Evolutionary conservation across 768 basidiomycete species (phyloP), one percentile per base, ranked within the genome.

Genomic region (Mycena rosella): DNA sequence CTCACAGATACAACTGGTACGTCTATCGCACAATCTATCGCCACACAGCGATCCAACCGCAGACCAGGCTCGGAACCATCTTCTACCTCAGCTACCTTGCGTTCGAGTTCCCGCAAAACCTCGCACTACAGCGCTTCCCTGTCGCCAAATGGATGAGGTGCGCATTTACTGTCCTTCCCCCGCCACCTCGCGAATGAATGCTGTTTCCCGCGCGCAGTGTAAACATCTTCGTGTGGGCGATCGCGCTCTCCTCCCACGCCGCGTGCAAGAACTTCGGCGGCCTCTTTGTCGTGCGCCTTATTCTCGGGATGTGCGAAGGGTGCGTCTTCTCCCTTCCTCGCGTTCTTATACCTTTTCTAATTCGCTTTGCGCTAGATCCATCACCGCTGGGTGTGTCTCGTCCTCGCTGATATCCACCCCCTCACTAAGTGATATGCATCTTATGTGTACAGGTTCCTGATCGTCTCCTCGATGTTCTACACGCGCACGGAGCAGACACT

Each of bases 111-210:
- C 92, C 91, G 82, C 84, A 94, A 75, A 93, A 91, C 70, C 79
- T 92, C 48, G 92, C 91, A 3, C 81, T 94, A 29, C 92, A 94
- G 72, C 86, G 84, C 49, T 86, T 92, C 58, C 91, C 91, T 9
- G 88, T 94, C 34, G 92, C 88, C 32, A 93, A 92, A 81, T 93
- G 92, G 92, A 93, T 93, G 87, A 92, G 91, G 91, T 86, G 64
- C 30, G 80, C 14, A 7, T 18, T 40, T n/a, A n/a, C n/a, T n/a
- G n/a, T n/a, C n/a, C n/a, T n/a, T n/a, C n/a, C n/a, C n/a, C n/a
- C n/a, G n/a, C n/a, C n/a, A n/a, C n/a, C n/a, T n/a, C n/a, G n/a
- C n/a, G n/a, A n/a, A n/a, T n/a, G n/a, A n/a, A n/a, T n/a, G n/a
- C n/a, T n/a, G n/a, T n/a, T n/a, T n/a, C n/a, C 45, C 18, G 15